phyloP scores from a whole-genome alignment of 2,329 filamentous ascomycete genomes.

The Neofusicoccum parvum region DNA sequence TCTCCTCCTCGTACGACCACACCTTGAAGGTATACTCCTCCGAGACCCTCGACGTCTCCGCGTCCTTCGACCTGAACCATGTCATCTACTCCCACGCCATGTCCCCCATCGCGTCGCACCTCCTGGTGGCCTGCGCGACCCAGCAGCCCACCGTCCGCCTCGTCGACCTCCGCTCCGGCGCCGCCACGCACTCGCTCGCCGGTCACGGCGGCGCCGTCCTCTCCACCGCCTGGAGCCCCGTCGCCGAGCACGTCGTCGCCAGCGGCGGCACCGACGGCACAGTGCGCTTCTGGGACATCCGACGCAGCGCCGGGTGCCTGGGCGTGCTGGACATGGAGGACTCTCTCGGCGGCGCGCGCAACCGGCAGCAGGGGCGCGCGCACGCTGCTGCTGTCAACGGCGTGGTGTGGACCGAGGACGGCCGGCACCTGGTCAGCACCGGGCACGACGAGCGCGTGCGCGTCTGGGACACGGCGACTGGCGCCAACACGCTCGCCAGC shows the following conservation, averaged over 20 bases:
- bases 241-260: constrained; percentile 75
- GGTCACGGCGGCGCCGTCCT: constrained; percentile 58
- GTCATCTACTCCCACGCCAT: constrained; percentile 77
- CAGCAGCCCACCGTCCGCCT: constrained; percentile 83
- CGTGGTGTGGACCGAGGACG: constrained; percentile 80
- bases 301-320: constrained; percentile 74
- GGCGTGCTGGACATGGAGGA: constrained; percentile 84
- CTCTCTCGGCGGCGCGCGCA: constrained; percentile 56
- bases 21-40: constrained; percentile 76
- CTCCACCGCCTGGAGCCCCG: constrained; percentile 77
- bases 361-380: constrained; percentile 52
- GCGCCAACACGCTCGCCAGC: constrained; percentile 83
- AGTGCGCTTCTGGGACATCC: constrained; percentile 83
- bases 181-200: constrained; percentile 57
- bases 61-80: constrained; percentile 67
- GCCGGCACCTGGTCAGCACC: constrained; percentile 73
- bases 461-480: constrained; percentile 80
- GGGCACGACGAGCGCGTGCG: constrained; percentile 83
- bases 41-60: constrained; percentile 61
- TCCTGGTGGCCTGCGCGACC: constrained; percentile 85
- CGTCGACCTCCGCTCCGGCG: constrained; percentile 81
- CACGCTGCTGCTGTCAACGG: constrained; percentile 85
- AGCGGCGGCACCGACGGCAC: constrained; percentile 85
- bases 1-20: constrained; percentile 78
- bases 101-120: constrained; percentile 70